Percentiles rank a stretch among this genome's conserved stretches.
Conservation (phyloP, 2,329 filamentous ascomycete species). For the Diaporthe citrichinensis region DNA sequence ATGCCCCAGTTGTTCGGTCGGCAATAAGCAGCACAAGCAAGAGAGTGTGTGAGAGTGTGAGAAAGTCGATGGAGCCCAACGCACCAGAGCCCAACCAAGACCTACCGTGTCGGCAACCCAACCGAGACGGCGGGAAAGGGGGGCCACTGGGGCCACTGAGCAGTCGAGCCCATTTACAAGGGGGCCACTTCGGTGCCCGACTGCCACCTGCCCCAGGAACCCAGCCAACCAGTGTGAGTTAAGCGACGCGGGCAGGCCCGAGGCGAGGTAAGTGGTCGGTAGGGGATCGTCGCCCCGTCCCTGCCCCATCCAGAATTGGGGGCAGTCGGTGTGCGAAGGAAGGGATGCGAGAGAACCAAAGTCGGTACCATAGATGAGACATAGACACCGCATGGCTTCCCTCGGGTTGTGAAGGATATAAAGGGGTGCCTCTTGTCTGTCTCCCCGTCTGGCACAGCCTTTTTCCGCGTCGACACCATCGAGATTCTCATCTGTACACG, state of each 20-base stretch:
- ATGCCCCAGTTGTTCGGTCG: background rate
- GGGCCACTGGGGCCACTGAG: background rate
- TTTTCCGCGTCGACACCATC: background rate
- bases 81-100: conserved; percentile 4
- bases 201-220: background rate
- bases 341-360: background rate
- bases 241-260: conserved; percentile 10
- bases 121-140: background rate
- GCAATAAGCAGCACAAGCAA: background rate
- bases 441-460: background rate
- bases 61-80: background rate
- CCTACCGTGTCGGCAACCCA: too few relatives aligned
- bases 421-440: background rate
- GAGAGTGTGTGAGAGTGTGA: background rate
- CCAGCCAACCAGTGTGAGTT: background rate
- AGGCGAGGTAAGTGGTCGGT: background rate
- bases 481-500: background rate
- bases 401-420: conserved; percentile 1
- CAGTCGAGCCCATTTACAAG: background rate
- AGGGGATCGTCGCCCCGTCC: background rate
- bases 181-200: conserved; percentile 16
- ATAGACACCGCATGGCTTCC: background rate
- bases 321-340: conserved; percentile 8
- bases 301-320: background rate
- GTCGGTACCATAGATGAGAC: background rate